Conservation (phyloP, 2,329 filamentous ascomycete species). For the Capronia epimyces region DNA sequence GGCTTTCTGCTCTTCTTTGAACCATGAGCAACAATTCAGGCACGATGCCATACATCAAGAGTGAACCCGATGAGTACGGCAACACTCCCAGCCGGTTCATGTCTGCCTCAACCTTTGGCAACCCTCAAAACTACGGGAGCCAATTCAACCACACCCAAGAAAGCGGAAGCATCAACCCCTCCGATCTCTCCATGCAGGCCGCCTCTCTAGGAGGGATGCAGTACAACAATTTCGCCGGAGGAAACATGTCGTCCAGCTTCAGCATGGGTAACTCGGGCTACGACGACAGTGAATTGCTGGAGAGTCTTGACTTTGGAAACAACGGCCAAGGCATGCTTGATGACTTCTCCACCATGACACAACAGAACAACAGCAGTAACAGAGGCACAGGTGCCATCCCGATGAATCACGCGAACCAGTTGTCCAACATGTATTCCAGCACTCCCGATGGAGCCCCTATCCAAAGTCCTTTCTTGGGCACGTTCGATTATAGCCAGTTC, state of each 20-base stretch:
- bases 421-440: slow-evolving; percentile 73
- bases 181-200: slow-evolving; percentile 68
- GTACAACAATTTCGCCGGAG: slow-evolving; percentile 57
- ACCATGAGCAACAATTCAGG: slow-evolving; percentile 52
- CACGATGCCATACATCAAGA: slow-evolving; percentile 60
- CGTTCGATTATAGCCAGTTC: slow-evolving; percentile 73
- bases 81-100: slow-evolving; percentile 50
- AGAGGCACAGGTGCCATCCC: slow-evolving; percentile 50
- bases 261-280: slow-evolving; percentile 69
- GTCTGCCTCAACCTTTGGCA: slow-evolving; percentile 33
- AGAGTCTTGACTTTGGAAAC: slow-evolving; percentile 51
- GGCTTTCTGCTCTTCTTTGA: slow-evolving; percentile 2
- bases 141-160: slow-evolving; percentile 46
- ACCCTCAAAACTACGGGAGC: slow-evolving; percentile 38
- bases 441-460: slow-evolving; percentile 89
- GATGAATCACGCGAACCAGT: slow-evolving; percentile 61
- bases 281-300: slow-evolving; percentile 76
- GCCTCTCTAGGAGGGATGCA: slow-evolving; percentile 45
- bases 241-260: slow-evolving; percentile 65
- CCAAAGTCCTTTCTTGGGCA: slow-evolving; percentile 75
- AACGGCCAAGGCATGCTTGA: slow-evolving; percentile 22
- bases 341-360: slow-evolving; percentile 20
- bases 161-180: slow-evolving; percentile 69
- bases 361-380: slow-evolving; percentile 46
- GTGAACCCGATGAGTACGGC: slow-evolving; percentile 59